Percentiles rank a stretch among this genome's conserved stretches.
Conservation (phyloP, 306 rosid genomes). For the Acacia melanoxylon region DNA sequence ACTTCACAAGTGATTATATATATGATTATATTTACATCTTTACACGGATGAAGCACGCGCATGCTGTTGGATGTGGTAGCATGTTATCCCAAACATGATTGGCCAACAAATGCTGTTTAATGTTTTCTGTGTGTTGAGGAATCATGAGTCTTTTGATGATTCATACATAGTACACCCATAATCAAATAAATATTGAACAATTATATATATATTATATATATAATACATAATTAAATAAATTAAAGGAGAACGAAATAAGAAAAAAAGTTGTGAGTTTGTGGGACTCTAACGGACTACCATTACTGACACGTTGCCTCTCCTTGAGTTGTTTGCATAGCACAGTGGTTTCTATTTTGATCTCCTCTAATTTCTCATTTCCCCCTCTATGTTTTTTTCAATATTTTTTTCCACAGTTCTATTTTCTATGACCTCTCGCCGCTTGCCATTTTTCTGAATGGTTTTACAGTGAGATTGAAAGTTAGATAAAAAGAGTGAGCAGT, state of each 20-base stretch:
- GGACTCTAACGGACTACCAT: not conserved
- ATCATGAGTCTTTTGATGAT: conserved; percentile 6
- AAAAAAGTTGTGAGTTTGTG: not conserved
- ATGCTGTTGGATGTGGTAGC: not conserved
- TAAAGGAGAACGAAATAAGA: not conserved
- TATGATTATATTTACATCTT: too few relatives aligned
- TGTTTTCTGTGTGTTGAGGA: not conserved
- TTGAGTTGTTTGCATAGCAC: not conserved
- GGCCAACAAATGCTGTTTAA: not conserved
- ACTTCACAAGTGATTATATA: not conserved
- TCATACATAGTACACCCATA: not conserved
- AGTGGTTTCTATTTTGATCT: conserved; percentile 35
- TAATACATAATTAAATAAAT: too few relatives aligned
- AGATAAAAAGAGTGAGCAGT: conserved; percentile 15
- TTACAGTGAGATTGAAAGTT: conserved; percentile 41
- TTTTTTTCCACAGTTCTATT: not conserved
- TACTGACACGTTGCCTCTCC: not conserved
- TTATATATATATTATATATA: not conserved
- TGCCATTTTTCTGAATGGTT: conserved; percentile 50
- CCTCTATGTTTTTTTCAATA: not conserved
- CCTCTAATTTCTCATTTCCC: conserved; percentile 30
- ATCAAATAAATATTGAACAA: not conserved
- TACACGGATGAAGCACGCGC: not conserved
- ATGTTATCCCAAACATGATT: too few relatives aligned
- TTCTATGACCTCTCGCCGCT: conserved; percentile 20